Base-by-base conservation (phyloP, 2,329 filamentous ascomycete genomes). In the Cyphellophora europaea region DNA sequence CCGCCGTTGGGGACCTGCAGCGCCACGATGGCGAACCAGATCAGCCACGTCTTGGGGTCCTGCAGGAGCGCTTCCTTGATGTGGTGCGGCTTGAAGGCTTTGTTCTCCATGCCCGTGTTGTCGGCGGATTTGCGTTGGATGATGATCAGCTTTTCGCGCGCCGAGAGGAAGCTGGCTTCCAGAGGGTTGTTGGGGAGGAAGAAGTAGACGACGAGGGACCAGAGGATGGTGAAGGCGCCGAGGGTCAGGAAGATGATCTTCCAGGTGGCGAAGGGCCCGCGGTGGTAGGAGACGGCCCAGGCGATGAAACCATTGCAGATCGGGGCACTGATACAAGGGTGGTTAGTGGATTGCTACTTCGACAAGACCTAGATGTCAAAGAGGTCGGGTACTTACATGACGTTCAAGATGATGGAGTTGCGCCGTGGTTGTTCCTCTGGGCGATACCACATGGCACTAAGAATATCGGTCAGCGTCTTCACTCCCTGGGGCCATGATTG, bases 1-100 rank as follows among this genome's bases (percentile, higher is more conserved):
- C 81, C 75, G 8, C 65, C 62, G 2, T 76, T 72, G 1, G 73
- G 74, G n/a, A 79, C 67, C 49, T 81, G 81, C 34, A 79, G 67
- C 12, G 77, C 63, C 19, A 82, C 51, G 0, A 71, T 61, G 60
- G 82, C 72, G 16, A 52, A 65, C 31, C 79, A 60, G 62, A 74
- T 82, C 3, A 82, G 62, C 49, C 73, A 70, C 11, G 63, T 66
- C 43, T 69, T 69, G 8, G 57, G 59, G 27, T 69, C 66, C 6
- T 27, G 33, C 1, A 63, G 38, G 1, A 50, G 47, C 2, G 57
- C 52, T 48, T 69, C 66, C 8, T 49, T 16, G 3, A 69, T 53
- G 21, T 69, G 66, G 4, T 49, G 42, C 48, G 57, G 52, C 41
- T 66, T 68, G 55, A 67, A 68, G 16, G 67, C 59, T 6, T 57